Evolutionary conservation across 768 basidiomycete species (phyloP).

Genomic region (Podaxis mareebaensis): DNA sequence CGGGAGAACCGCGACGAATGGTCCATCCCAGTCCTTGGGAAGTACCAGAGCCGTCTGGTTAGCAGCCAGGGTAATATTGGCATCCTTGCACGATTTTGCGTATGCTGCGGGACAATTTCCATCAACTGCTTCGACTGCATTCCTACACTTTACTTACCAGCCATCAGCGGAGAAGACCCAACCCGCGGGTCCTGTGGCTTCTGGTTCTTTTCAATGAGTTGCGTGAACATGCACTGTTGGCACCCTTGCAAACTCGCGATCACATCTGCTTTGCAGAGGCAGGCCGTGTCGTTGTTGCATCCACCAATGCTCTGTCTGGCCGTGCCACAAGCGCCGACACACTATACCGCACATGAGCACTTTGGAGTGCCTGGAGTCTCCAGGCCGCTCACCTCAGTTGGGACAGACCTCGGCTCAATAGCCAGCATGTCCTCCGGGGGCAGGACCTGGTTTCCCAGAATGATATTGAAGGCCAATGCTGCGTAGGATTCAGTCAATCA

Average conservation of each 20-base stretch:
- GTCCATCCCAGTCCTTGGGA: conserved; percentile 63
- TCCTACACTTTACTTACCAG: conserved; percentile 40
- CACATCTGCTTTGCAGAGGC: conserved; percentile 52
- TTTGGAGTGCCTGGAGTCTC: conserved; percentile 17
- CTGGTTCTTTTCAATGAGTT: conserved; percentile 51
- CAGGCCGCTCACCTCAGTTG: conserved; percentile 30
- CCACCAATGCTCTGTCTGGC: conserved; percentile 29
- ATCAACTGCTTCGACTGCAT: not conserved
- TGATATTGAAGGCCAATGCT: conserved; percentile 52
- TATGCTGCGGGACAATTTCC: conserved; percentile 46
- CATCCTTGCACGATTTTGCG: conserved; percentile 41
- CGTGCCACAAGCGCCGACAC: conserved; percentile 30
- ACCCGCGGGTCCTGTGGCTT: conserved; percentile 50
- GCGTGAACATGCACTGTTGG: conserved; percentile 68
- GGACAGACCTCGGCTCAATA: conserved; percentile 34
- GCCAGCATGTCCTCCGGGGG: conserved; percentile 45
- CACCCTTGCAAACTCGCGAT: conserved; percentile 47
- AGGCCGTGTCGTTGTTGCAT: conserved; percentile 49
- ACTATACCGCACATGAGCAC: conserved; percentile 28
- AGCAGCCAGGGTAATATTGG: conserved; percentile 39
- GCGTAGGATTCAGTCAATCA: not conserved
- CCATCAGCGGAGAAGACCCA: conserved; percentile 60
- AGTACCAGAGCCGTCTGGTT: conserved; percentile 42
- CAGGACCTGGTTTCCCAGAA: conserved; percentile 39
- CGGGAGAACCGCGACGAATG: conserved; percentile 48